Base-by-base conservation (phyloP, 2,329 filamentous ascomycete species). In the Myriosclerotinia duriaeana region DNA sequence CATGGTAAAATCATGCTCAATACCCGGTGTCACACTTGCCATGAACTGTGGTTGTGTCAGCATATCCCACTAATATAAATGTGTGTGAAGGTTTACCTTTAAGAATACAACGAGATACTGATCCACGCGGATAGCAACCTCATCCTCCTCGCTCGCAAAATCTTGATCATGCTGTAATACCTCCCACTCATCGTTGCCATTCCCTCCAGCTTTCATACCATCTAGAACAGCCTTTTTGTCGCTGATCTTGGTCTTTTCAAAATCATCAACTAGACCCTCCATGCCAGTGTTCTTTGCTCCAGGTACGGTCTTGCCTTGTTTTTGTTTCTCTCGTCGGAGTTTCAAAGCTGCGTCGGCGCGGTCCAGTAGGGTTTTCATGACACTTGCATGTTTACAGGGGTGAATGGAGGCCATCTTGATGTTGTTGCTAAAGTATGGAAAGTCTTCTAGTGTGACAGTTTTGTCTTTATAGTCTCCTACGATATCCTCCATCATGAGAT, bases 1-100 rank as follows among this genome's bases (percentile, higher is more conserved):
- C 93, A 97, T 97, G 0, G 94, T 98, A 78, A 96, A 97, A 77
- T 98, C 94, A 78, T 97, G 92, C 80, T 98, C 94, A 78, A 99
- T 98, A 58, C 93, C 93, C 7, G 95, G 95, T 20, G 94, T 98
- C 54, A 99, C 95, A 74, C 89, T 95, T 44, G 89, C 88, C 82
- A 92, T 91, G 78, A 92, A 92, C 84, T 85, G 89, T 82, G 83
- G 62, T 17, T 38, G 44, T 17, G 22, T 40, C 30, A 53, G 61
- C 53, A 46, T 30, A 15, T 50, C 5, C 17, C 4, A 26, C 56
- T 12, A 55, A 44, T 20, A 26, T 12, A 52, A n/a, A n/a, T 36
- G 15, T 9, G 46, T 14, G 14, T 40, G 5, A 30, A 48, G 12
- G 3, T 77, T 82, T 79, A 72, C 91, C 85, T 95, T 95, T 67